Evolutionary conservation across 495 filamentous ascomycete species (phyloP), one percentile per base, ranked within the genome.

Genomic region (Aspergillus carlsbadensis): DNA sequence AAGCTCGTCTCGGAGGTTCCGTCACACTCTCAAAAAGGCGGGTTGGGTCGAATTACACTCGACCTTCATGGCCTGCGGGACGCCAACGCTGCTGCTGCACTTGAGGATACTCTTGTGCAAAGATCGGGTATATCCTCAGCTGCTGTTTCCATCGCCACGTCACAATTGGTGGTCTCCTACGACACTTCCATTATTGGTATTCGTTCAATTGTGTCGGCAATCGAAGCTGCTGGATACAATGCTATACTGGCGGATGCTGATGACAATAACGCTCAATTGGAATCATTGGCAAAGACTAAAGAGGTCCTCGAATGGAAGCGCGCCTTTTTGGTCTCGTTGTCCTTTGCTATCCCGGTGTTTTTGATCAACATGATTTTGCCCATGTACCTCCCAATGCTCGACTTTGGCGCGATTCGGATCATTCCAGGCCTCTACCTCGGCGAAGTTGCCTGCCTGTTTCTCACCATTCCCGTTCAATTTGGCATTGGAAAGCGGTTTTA

Each of bases 401-500:
- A 97, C 63, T 88, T 90, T 66, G 91, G 90, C 10, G 72, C 71
- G n/a, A 59, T 89, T 17, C 62, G 78, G 52, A 55, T 93, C 10
- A 64, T 81, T 10, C 84, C 84, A 6, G 95, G 95, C 14, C 70
- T 99, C 20, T 98, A 86, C 63, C 81, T 96, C 13, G 92, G 94
- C 47, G 94, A 98, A 56, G 51, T 97, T 33, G 66, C 94, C 10
- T 97, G 92, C 67, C 69, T 97, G 37, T 47, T 79, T 41, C 81
- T 98, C 24, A 98, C 95, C 3, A 82, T 95, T 50, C 95, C 94
- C 40, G 87, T 99, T 6, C 95, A 99, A 71, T 98, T 99, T 61
- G 94, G 95, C 52, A 90, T 98, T 56, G 95, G 95, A 37, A 89
- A 84, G 66, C 86, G 93, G 0, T 99, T 98, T 64, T 99, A 98